phyloP scores from a whole-genome alignment of 139 green algal genomes.

The Picochlorum costavermella region DNA sequence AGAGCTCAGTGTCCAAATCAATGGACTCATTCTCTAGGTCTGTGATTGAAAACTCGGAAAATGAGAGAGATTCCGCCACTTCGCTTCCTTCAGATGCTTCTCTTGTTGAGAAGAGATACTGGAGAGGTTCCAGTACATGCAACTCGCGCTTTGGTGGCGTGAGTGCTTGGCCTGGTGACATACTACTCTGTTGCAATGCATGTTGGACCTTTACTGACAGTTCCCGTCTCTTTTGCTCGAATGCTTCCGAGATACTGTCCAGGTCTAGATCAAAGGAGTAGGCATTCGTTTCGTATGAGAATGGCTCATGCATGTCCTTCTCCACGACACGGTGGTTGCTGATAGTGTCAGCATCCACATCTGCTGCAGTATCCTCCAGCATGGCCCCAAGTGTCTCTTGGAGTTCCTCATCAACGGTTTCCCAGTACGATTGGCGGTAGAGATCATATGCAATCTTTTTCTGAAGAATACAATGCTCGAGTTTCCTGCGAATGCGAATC shows the following conservation, averaged over 20 bases:
- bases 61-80: neutral
- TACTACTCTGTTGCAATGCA: neutral
- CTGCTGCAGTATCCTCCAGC: slow-evolving; percentile 28
- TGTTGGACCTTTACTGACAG: neutral
- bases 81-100: neutral
- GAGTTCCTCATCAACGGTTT: slow-evolving; percentile 58
- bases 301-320: too few species aligned
- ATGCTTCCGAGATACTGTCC: neutral
- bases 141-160: neutral
- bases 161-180: neutral
- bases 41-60: neutral
- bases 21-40: too few species aligned
- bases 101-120: neutral
- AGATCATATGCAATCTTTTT: slow-evolving; percentile 53
- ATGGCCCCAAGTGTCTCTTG: slow-evolving; percentile 40
- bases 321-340: too few species aligned
- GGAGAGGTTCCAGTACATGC: neutral
- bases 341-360: too few species aligned
- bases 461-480: slow-evolving; percentile 45
- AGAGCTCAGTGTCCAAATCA: too few species aligned
- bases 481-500: slow-evolving; percentile 8
- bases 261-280: neutral
- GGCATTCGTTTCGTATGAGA: too few species aligned
- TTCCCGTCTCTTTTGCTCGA: neutral
- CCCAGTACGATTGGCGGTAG: slow-evolving; percentile 68